Percentiles rank a stretch among this genome's conserved stretches.
phyloP scores from a whole-genome alignment of 306 rosid genomes.

The Gleditsia sinensis region DNA sequence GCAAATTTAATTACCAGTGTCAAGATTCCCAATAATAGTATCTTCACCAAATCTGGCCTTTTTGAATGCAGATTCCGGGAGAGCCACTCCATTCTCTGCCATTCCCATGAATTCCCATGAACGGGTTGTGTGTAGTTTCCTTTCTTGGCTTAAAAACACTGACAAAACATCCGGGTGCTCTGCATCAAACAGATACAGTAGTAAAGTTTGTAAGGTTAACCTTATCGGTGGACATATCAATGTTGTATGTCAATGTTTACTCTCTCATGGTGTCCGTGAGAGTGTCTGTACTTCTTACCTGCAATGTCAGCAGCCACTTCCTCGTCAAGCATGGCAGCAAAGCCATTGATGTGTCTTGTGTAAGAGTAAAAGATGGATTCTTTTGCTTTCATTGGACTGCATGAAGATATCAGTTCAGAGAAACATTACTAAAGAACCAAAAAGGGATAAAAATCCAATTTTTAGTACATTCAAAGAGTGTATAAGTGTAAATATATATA shows the following conservation, averaged over 20 bases:
- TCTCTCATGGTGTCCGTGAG: too few relatives aligned
- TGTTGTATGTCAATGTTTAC: not conserved
- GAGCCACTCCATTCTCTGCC: conserved; percentile 41
- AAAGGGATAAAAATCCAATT: too few relatives aligned
- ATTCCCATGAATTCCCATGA: conserved; percentile 75
- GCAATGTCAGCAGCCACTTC: conserved; percentile 41
- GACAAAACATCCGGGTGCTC: too few relatives aligned
- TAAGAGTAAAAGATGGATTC: not conserved
- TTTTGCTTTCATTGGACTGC: conserved; percentile 38
- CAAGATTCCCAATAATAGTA: conserved; percentile 61
- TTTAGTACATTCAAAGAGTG: too few relatives aligned
- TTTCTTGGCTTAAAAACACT: too few relatives aligned
- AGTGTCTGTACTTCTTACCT: too few relatives aligned
- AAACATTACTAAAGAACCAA: too few relatives aligned
- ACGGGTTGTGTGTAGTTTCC: too few relatives aligned
- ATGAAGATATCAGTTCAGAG: not conserved
- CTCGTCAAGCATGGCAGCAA: too few relatives aligned
- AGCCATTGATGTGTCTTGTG: conserved; percentile 30
- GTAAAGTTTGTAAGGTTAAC: too few relatives aligned
- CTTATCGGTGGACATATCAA: too few relatives aligned
- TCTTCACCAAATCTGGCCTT: conserved; percentile 70
- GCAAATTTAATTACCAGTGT: conserved; percentile 65
- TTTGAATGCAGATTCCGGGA: conserved; percentile 43
- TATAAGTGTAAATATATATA: not conserved
- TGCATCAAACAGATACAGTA: too few relatives aligned